Conservation (phyloP, 164 flowering plant species). For the Saururus chinensis region DNA sequence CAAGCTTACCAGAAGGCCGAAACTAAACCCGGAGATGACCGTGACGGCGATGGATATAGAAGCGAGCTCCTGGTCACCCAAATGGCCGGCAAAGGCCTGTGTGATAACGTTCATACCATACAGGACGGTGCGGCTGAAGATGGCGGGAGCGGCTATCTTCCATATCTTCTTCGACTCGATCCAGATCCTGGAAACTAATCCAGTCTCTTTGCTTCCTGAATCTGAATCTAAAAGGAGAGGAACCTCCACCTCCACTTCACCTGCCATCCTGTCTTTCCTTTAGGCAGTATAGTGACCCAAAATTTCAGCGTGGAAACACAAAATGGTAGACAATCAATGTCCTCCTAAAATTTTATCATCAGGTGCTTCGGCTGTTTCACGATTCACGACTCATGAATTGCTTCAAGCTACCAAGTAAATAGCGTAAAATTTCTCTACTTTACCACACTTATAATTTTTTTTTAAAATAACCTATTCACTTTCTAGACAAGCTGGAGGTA, state of each 20-base stretch:
- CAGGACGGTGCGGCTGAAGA: constrained; percentile 36
- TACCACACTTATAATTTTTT: no score
- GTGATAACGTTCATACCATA: constrained; percentile 44
- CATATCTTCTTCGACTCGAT: constrained; percentile 45
- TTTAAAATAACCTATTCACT: no score
- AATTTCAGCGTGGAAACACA: neutral
- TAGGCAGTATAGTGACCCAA: no score
- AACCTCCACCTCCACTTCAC: constrained; percentile 3
- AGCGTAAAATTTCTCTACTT: no score
- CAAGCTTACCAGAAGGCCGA: constrained; percentile 30
- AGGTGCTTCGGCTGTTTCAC: no score
- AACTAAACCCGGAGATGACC: constrained; percentile 43
- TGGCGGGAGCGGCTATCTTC: constrained; percentile 50
- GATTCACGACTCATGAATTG: no score
- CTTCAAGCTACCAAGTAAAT: no score
- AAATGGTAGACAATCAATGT: no score
- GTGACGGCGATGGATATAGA: constrained; percentile 44
- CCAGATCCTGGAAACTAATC: constrained; percentile 19
- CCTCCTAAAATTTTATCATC: no score
- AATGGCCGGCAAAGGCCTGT: constrained; percentile 55
- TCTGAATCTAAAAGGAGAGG: constrained; percentile 12
- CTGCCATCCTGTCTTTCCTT: neutral
- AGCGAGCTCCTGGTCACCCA: constrained; percentile 58
- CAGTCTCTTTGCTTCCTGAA: constrained; percentile 2
- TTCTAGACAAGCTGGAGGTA: no score